These are phyloP conservation scores for Erythrobasidium hasegawianum DNA, from an alignment of 1,284 basidiomycete species.

Conservation along the genomic window DNA sequence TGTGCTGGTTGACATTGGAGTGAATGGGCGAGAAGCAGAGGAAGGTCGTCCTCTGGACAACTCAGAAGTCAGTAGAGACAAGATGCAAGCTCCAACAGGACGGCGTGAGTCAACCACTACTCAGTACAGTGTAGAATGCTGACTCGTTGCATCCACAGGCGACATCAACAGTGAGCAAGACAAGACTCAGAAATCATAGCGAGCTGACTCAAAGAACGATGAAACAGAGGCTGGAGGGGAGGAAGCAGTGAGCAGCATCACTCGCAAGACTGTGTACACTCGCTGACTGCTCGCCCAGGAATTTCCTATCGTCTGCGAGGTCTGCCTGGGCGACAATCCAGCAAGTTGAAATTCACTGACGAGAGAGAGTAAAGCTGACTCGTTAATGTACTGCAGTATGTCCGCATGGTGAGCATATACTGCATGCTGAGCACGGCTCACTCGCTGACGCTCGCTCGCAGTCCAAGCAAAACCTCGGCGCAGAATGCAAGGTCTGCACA, in stretches of 20 bases:
- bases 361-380: no score
- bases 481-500: slow-evolving; percentile 92
- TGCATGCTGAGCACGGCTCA: slow-evolving; percentile 10
- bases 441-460: slow-evolving; percentile 46
- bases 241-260: slow-evolving; percentile 27
- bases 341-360: no score
- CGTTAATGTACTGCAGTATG: slow-evolving; percentile 55
- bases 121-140: background rate
- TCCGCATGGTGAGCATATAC: slow-evolving; percentile 64
- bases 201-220: background rate
- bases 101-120: no score
- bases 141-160: slow-evolving; percentile 12
- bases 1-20: no score
- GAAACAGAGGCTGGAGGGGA: slow-evolving; percentile 28
- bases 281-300: no score
- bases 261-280: no score
- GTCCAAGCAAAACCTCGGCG: slow-evolving; percentile 95
- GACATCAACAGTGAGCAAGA: slow-evolving; percentile 35
- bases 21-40: no score
- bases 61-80: no score
- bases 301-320: slow-evolving; percentile 47
- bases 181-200: background rate
- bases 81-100: no score
- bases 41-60: no score
- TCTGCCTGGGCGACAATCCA: slow-evolving; percentile 68